phyloP scores from a whole-genome alignment of 352 stramenopile genomes.

The Globisporangium spinosum region DNA sequence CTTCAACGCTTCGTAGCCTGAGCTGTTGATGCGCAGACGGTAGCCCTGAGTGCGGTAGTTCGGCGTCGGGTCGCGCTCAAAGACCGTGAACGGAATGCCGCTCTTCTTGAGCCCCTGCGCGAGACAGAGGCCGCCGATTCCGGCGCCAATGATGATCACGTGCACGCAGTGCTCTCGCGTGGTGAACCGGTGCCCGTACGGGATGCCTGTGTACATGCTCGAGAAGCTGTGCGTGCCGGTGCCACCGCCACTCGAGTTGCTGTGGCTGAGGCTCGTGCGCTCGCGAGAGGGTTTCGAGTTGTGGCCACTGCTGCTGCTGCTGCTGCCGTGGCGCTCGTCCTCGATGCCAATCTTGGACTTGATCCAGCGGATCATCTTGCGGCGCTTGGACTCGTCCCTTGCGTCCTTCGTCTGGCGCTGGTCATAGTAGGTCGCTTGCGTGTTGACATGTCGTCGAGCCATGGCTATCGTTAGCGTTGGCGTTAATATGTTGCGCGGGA shows the following conservation, averaged over 20 bases:
- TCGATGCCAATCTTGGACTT: slow-evolving; percentile 42
- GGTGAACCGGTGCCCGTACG: slow-evolving; percentile 12
- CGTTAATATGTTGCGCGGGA: background rate
- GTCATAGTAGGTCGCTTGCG: slow-evolving; percentile 28
- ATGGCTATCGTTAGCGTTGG: slow-evolving; percentile 5
- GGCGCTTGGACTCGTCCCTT: slow-evolving; percentile 48
- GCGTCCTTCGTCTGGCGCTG: slow-evolving; percentile 33
- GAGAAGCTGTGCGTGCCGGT: background rate
- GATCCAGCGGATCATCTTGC: slow-evolving; percentile 61
- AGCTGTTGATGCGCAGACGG: slow-evolving; percentile 53
- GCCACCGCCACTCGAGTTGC: slow-evolving; percentile 2
- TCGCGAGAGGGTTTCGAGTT: background rate
- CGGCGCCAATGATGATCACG: slow-evolving; percentile 47
- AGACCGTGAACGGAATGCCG: slow-evolving; percentile 64
- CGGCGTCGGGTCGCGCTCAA: slow-evolving; percentile 54
- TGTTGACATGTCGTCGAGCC: slow-evolving; percentile 9
- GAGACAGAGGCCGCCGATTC: slow-evolving; percentile 57
- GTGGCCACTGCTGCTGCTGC: slow-evolving; percentile 19
- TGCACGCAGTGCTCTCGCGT: slow-evolving; percentile 21
- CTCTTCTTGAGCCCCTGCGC: slow-evolving; percentile 55
- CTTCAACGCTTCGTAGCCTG: slow-evolving; percentile 58
- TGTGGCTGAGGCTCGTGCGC: slow-evolving; percentile 7
- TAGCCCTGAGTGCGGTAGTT: slow-evolving; percentile 67
- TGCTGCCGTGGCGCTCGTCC: slow-evolving; percentile 21
- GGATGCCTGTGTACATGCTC: background rate